Conservation (phyloP, 2,329 filamentous ascomycete species). For the Daldinia sp. region DNA sequence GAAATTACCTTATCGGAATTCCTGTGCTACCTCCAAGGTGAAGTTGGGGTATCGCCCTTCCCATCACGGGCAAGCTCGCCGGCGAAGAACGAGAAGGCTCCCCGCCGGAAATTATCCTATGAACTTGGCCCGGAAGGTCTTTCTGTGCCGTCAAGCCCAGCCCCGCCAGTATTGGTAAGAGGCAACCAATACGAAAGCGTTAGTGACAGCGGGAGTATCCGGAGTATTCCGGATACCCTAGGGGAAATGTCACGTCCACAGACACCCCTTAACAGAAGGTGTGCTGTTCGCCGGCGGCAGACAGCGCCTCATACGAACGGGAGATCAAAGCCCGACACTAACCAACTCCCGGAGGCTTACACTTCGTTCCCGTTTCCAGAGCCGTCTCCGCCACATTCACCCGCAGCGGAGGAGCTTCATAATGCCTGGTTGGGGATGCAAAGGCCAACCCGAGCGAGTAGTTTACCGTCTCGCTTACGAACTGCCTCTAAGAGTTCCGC, state of each 20-base stretch:
- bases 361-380: background rate
- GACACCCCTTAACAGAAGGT: background rate
- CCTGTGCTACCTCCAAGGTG: no score
- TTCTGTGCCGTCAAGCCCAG: background rate
- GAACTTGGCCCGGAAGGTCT: background rate
- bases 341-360: background rate
- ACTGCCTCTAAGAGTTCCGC: background rate
- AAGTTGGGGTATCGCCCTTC: no score
- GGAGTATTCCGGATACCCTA: no score
- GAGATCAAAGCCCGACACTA: background rate
- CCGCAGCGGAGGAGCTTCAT: constrained; percentile 1
- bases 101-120: background rate
- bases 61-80: background rate
- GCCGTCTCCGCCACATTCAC: background rate
- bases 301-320: background rate
- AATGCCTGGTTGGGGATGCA: background rate
- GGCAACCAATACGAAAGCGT: background rate
- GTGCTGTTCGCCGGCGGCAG: background rate
- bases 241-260: background rate
- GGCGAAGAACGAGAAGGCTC: background rate
- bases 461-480: background rate
- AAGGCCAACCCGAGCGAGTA: background rate
- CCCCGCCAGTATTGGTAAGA: background rate
- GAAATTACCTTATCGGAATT: background rate
- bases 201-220: background rate